Conservation (phyloP, 352 stramenopile genomes). For the Hyphochytrium catenoides region DNA sequence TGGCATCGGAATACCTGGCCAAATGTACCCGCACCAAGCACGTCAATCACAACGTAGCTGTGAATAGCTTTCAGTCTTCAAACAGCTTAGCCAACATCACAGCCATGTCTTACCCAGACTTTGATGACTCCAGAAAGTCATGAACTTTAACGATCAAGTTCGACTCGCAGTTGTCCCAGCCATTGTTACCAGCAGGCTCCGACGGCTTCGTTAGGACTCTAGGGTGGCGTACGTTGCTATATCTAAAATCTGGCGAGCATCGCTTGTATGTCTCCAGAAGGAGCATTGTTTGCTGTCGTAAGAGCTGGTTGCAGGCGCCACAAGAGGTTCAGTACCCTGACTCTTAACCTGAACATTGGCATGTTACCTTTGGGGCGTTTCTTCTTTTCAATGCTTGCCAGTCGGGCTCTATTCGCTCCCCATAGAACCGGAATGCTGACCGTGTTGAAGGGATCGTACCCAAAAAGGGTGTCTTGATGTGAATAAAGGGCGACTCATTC, state of each 20-base stretch:
- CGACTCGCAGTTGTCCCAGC: constrained; percentile 20
- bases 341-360: too few relatives aligned
- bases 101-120: too few relatives aligned
- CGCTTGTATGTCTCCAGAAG: constrained; percentile 13
- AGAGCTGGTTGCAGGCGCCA: constrained; percentile 7
- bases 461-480: too few relatives aligned
- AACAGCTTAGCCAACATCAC: too few relatives aligned
- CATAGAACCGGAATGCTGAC: too few relatives aligned
- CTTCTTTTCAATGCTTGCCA: too few relatives aligned
- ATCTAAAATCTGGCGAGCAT: constrained; percentile 4
- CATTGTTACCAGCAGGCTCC: constrained; percentile 13
- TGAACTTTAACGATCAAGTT: constrained; percentile 21
- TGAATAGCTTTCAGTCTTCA: constrained; percentile 5
- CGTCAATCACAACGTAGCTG: constrained; percentile 77
- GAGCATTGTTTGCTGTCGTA: constrained; percentile 11
- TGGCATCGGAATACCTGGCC: constrained; percentile 90
- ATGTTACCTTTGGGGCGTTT: too few relatives aligned
- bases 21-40: constrained; percentile 91
- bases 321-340: too few relatives aligned
- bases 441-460: too few relatives aligned
- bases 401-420: too few relatives aligned
- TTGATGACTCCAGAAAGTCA: constrained; percentile 15
- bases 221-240: constrained; percentile 1
- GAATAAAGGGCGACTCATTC: too few relatives aligned
- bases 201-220: constrained; percentile 21